These are phyloP conservation scores for Pseudonectria foliicola DNA, from an alignment of 2,329 filamentous ascomycete species.

Conservation along the genomic window DNA sequence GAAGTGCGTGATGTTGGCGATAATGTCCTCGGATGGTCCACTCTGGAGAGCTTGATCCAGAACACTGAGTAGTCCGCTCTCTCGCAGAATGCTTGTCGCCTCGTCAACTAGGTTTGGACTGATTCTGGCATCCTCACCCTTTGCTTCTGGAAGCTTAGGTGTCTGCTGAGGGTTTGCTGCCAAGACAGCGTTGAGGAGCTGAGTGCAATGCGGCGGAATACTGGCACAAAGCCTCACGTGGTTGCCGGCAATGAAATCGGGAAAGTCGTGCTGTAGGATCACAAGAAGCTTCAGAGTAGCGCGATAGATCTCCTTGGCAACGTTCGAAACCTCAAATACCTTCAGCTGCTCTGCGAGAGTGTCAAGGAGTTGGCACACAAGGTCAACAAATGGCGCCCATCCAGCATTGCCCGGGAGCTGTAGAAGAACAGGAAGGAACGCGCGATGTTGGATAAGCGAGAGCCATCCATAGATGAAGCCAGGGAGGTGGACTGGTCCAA, in stretches of 20 bases:
- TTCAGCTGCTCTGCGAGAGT: conserved; percentile 78
- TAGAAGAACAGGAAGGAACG: conserved; percentile 74
- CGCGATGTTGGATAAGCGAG: conserved; percentile 72
- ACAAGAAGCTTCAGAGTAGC: conserved; percentile 76
- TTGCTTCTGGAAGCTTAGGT: conserved; percentile 66
- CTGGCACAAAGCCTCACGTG: conserved; percentile 74
- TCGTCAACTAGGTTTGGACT: conserved; percentile 60
- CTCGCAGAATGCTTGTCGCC: conserved; percentile 46
- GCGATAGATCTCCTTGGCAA: conserved; percentile 78
- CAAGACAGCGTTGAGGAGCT: conserved; percentile 82
- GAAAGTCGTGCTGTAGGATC: conserved; percentile 87
- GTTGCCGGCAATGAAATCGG: conserved; percentile 85
- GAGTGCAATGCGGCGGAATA: conserved; percentile 76
- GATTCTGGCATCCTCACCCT: conserved; percentile 68
- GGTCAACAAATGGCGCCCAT: conserved; percentile 68
- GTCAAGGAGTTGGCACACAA: conserved; percentile 64
- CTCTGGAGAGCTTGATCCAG: conserved; percentile 51
- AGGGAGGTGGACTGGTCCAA: conserved; percentile 72
- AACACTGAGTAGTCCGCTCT: conserved; percentile 50
- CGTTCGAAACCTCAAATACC: conserved; percentile 57
- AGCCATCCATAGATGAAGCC: conserved; percentile 84
- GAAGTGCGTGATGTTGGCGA: conserved; percentile 69
- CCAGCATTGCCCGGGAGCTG: conserved; percentile 59
- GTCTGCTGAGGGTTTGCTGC: conserved; percentile 67
- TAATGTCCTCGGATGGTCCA: conserved; percentile 62